Evolutionary conservation across 371 early-diverging fungal genomes (phyloP).

Genomic region (Syncephalis plumigaleata): DNA sequence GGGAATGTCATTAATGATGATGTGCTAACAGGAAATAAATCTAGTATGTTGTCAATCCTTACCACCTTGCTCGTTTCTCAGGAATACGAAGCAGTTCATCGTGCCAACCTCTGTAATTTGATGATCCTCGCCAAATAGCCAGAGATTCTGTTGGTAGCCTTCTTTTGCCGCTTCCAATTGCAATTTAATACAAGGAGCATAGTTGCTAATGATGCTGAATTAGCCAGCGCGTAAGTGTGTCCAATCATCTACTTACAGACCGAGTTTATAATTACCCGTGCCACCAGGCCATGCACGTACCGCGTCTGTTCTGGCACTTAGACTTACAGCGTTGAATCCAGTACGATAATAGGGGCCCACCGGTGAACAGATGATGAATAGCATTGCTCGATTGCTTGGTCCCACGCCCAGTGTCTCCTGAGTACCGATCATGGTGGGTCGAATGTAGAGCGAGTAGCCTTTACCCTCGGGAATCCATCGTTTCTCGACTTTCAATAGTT

Average conservation of each 20-base stretch:
- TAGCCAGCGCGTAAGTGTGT: too few species aligned
- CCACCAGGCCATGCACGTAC: conserved; percentile 96
- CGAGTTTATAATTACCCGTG: conserved; percentile 85
- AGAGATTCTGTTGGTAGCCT: conserved; percentile 87
- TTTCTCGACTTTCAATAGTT: conserved; percentile 64
- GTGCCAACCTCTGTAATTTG: conserved; percentile 91
- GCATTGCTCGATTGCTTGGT: conserved; percentile 50
- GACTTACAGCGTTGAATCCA: conserved; percentile 74
- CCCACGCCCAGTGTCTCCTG: conserved; percentile 60
- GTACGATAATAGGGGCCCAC: conserved; percentile 94
- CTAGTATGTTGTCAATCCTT: too few species aligned
- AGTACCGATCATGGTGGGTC: conserved; percentile 92
- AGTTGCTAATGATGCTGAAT: conserved; percentile 19
- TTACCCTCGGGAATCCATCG: conserved; percentile 79
- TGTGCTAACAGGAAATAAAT: background rate
- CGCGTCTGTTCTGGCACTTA: conserved; percentile 67
- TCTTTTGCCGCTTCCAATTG: conserved; percentile 68
- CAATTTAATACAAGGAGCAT: conserved; percentile 71
- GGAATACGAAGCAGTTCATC: conserved; percentile 85
- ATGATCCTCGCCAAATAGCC: conserved; percentile 80
- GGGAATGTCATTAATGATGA: background rate
- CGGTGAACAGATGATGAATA: conserved; percentile 88
- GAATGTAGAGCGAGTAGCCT: conserved; percentile 88
- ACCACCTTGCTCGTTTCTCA: conserved; percentile 57
- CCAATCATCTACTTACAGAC: conserved; percentile 23